Conservation (phyloP, 176 grass and related monocot genomes). For the Pontederia paniculata region DNA sequence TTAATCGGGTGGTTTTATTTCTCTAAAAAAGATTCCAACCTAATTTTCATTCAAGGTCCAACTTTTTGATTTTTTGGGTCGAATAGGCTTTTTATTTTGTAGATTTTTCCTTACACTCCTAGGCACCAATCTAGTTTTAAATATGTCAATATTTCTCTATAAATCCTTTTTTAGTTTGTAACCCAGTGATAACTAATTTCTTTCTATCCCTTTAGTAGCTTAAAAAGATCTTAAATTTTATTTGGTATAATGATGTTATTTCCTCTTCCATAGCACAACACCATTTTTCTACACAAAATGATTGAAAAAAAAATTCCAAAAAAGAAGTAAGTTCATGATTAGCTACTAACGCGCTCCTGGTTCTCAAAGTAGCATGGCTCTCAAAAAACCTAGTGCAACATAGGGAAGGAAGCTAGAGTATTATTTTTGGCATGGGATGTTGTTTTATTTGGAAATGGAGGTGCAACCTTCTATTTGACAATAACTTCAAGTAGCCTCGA, state of each 20-base stretch:
- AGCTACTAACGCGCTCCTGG: neutral
- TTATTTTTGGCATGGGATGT: too few species aligned
- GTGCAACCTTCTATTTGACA: too few species aligned
- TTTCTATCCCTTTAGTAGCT: neutral
- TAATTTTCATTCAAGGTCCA: too few species aligned
- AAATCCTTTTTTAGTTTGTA: neutral
- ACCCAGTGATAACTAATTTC: neutral
- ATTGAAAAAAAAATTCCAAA: neutral
- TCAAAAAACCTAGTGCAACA: too few species aligned
- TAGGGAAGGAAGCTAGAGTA: too few species aligned
- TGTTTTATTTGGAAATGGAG: too few species aligned
- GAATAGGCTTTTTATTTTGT: neutral
- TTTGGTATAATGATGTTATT: neutral
- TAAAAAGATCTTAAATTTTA: neutral
- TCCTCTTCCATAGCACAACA: neutral
- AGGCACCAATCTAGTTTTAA: neutral
- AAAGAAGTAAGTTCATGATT: neutral
- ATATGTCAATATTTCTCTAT: too few species aligned
- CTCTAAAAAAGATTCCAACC: too few species aligned
- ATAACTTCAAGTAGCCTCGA: too few species aligned
- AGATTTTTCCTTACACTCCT: neutral
- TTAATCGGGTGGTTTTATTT: too few species aligned
- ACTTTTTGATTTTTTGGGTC: too few species aligned
- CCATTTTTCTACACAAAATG: neutral
- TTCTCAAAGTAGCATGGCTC: too few species aligned